Percentiles rank a stretch among this genome's conserved stretches.
phyloP scores from a whole-genome alignment of 768 basidiomycete genomes.

The Pisolithus tinctorius region DNA sequence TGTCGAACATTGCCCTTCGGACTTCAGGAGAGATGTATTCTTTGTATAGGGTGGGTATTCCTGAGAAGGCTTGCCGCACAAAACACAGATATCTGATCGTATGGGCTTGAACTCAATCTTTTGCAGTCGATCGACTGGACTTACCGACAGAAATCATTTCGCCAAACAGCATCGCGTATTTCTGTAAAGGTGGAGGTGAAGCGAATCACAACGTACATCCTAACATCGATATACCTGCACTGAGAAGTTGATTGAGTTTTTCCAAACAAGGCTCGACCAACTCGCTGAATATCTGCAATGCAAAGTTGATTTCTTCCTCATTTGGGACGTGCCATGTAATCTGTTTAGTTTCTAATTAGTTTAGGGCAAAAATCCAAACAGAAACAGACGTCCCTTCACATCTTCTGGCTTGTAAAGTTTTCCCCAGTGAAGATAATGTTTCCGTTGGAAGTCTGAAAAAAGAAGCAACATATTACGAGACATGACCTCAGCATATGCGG shows the following conservation, averaged over 20 bases:
- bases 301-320: conserved; percentile 66
- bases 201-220: not conserved
- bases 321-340: conserved; percentile 16
- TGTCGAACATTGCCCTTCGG: conserved; percentile 33
- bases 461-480: not conserved
- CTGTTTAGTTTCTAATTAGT: conserved; percentile 44
- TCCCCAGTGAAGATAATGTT: conserved; percentile 56
- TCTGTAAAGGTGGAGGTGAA: conserved; percentile 22
- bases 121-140: conserved; percentile 7
- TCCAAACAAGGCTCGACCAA: conserved; percentile 62
- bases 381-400: conserved; percentile 52
- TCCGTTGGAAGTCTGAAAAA: not conserved
- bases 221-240: conserved; percentile 14
- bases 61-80: conserved; percentile 70
- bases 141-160: conserved; percentile 83
- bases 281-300: conserved; percentile 66
- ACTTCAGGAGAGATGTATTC: conserved; percentile 49
- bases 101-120: not conserved
- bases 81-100: conserved; percentile 53
- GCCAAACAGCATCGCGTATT: conserved; percentile 58
- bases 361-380: conserved; percentile 7
- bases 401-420: conserved; percentile 70
- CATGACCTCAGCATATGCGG: not conserved
- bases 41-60: conserved; percentile 64
- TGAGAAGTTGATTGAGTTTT: conserved; percentile 58